Evolutionary conservation across 1,139 yeast genomes (phyloP).

Genomic region (Nakaseomyces delphensis): DNA sequence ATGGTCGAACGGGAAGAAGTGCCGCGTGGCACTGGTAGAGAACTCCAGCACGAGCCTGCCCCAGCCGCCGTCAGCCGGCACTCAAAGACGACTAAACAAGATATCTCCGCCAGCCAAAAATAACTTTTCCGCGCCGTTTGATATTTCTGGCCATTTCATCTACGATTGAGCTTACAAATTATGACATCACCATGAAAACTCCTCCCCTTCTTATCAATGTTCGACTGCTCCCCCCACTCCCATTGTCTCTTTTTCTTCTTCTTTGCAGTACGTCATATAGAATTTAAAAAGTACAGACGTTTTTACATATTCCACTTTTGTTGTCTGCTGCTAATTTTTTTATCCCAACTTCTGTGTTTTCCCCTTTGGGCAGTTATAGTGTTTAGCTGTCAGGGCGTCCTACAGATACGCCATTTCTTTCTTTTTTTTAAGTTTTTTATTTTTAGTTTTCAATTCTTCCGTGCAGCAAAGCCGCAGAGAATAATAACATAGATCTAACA

Average conservation of each 20-base stretch:
- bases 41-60: background rate
- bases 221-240: background rate
- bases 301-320: too few species aligned
- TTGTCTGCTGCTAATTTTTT: too few species aligned
- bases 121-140: background rate
- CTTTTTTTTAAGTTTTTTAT: too few species aligned
- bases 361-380: too few species aligned
- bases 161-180: background rate
- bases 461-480: too few species aligned
- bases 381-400: too few species aligned
- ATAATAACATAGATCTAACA: too few species aligned
- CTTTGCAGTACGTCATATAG: too few species aligned
- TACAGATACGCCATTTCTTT: too few species aligned
- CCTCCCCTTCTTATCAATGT: background rate
- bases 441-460: too few species aligned
- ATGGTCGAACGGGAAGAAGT: slow-evolving; percentile 13
- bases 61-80: background rate
- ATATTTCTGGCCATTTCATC: background rate
- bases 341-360: too few species aligned
- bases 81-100: background rate
- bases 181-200: background rate
- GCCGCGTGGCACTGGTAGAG: background rate
- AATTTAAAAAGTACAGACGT: too few species aligned
- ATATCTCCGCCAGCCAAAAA: background rate
- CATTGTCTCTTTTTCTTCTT: background rate